A percentile compares a stretch with the other conserved stretches of the same genome.
phyloP scores from a whole-genome alignment of 129 eudicot species.

The Arctium minus region DNA sequence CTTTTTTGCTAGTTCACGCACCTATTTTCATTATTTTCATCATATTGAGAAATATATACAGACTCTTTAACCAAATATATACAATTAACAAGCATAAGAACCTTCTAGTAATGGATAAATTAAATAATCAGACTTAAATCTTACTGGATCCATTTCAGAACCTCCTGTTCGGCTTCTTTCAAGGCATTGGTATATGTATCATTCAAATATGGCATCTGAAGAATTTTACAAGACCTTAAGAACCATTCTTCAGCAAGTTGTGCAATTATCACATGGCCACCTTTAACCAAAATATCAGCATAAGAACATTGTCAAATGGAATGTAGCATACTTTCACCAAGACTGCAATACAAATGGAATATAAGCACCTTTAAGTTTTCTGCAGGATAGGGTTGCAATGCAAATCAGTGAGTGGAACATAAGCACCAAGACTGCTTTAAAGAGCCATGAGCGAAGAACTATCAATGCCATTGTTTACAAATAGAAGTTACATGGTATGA shows the following conservation, averaged over 20 bases:
- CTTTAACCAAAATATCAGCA: no score
- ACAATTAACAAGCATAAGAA: neutral
- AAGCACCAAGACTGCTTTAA: no score
- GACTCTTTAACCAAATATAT: conserved; percentile 11
- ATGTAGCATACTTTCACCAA: neutral
- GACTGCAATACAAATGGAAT: no score
- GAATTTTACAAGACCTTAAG: conserved; percentile 61
- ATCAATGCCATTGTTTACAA: no score
- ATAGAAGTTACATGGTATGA: no score
- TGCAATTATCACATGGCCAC: conserved; percentile 33
- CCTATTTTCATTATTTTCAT: conserved; percentile 36
- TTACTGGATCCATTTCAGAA: conserved; percentile 91
- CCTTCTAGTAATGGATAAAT: neutral
- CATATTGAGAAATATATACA: conserved; percentile 8
- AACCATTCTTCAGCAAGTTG: conserved; percentile 98
- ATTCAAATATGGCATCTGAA: conserved; percentile 1
- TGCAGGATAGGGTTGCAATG: no score
- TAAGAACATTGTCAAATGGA: neutral
- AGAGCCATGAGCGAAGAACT: no score
- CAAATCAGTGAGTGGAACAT: no score
- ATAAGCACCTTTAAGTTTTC: no score
- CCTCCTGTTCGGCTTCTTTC: conserved; percentile 81
- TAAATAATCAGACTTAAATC: conserved; percentile 9
- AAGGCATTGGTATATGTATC: no score
- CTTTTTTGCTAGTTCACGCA: conserved; percentile 61